Evolutionary conservation across 306 rosid species (phyloP).

Genomic region (Arachis hypogaea): DNA sequence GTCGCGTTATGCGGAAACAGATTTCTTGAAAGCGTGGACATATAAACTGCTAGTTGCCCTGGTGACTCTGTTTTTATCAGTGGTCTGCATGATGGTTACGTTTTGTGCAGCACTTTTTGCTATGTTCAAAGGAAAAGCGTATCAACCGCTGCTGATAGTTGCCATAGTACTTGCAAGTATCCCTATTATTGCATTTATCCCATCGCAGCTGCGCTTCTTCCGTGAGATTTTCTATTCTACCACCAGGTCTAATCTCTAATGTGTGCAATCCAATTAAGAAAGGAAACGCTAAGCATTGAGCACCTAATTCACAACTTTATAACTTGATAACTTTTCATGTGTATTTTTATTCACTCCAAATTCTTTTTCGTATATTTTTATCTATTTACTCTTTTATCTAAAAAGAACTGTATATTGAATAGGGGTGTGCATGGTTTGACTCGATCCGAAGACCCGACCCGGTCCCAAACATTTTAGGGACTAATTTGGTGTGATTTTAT

Average conservation of each 20-base stretch:
- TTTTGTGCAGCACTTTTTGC: conserved; percentile 2
- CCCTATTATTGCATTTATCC: background rate
- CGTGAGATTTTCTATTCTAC: background rate
- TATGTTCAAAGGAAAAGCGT: background rate
- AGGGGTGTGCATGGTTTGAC: too few relatives aligned
- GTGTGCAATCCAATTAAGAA: background rate
- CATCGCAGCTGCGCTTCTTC: background rate
- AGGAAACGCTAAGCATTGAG: too few relatives aligned
- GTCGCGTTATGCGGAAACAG: background rate
- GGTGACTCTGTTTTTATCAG: conserved; percentile 1
- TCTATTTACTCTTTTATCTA: too few relatives aligned
- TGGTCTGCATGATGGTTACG: conserved; percentile 10
- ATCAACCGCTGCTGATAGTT: background rate
- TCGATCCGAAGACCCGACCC: too few relatives aligned
- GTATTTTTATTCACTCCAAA: too few relatives aligned
- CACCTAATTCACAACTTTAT: too few relatives aligned
- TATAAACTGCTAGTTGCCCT: background rate
- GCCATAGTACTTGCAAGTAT: background rate
- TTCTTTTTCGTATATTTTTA: too few relatives aligned
- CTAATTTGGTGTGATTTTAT: too few relatives aligned
- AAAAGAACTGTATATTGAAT: too few relatives aligned
- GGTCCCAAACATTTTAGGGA: too few relatives aligned
- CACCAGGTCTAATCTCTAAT: too few relatives aligned
- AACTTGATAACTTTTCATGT: too few relatives aligned
- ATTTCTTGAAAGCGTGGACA: background rate